These are phyloP conservation scores for Herpetomonas samuelpessoai DNA, from an alignment of 208 protist genomes.

Conservation along the genomic window DNA sequence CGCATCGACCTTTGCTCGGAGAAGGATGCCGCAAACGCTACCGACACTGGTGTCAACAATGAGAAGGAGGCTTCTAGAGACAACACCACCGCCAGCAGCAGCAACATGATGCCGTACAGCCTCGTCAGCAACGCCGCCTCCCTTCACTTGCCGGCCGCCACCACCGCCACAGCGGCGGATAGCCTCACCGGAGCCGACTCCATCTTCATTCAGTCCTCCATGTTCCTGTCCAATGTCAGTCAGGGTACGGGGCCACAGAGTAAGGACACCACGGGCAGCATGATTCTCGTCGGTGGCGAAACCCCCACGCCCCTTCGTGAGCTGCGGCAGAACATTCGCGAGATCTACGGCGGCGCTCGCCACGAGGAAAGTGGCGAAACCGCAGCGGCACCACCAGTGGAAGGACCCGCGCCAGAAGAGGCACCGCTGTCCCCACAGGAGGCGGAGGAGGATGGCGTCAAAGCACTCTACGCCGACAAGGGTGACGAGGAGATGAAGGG, in stretches of 20 bases:
- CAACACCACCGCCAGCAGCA: not conserved
- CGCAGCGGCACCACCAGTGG: not conserved
- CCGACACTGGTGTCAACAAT: too few species aligned
- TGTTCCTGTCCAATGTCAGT: not conserved
- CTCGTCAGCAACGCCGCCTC: not conserved
- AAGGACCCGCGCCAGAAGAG: not conserved
- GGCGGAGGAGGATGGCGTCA: not conserved
- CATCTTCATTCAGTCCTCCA: conserved; percentile 1
- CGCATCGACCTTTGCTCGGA: too few species aligned
- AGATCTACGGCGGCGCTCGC: not conserved
- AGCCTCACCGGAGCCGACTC: too few species aligned
- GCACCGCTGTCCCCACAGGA: not conserved
- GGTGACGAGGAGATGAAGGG: too few species aligned
- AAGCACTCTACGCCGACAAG: too few species aligned
- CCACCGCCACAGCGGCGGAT: not conserved
- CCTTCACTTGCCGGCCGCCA: not conserved
- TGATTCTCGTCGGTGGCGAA: conserved; percentile 45
- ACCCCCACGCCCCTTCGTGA: conserved; percentile 48
- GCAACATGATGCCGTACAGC: not conserved
- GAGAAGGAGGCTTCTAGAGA: not conserved
- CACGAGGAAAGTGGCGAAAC: not conserved
- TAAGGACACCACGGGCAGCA: conserved; percentile 14
- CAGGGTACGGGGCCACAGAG: not conserved
- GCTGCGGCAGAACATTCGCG: conserved; percentile 10
- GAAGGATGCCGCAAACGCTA: too few species aligned